Base-by-base conservation (phyloP, 2,329 filamentous ascomycete species). In the Hymenoscyphus albidus region DNA sequence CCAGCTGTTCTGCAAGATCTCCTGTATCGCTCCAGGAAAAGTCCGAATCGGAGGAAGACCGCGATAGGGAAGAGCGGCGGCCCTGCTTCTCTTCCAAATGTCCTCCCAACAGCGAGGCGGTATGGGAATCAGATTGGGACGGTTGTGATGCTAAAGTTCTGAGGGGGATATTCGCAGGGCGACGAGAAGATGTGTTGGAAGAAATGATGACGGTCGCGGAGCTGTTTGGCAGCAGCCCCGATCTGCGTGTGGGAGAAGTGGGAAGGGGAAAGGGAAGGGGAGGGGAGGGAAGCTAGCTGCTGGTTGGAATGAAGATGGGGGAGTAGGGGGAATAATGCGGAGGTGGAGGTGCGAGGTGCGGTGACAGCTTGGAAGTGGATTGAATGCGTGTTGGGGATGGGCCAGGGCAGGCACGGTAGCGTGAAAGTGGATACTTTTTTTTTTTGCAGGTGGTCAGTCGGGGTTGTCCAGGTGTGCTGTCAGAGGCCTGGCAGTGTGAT, bases 11-110 rank as follows among this genome's bases (percentile, higher is more conserved):
- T 74, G 92, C 92, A 73, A 98, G 86, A 79, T 98, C 95, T 75
- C 93, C 94, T 56, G 94, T 97, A 78, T 97, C 93, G 75, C 91
- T 93, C 93, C 92, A 97, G 72, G 88, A 92, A 77, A 91, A 91
- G 73, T 89, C 86, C 67, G 87, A 90, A 76, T 82, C 82, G 66
- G 77, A 86, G 64, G 83, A 84, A 74, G 84, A 86, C 70, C 81
- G 83, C 75, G 76, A 77, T 71, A 79, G 77, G 74, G 78, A 78
- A 73, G 76, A 76, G 64, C 72, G 71, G 70, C 77, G 71, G 72
- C 77, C 75, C 70, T 77, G 76, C 75, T 80, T 77, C 68, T 75
- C 73, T 75, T 76, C 69, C 59, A 71, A 75, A 72, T 79, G 78
- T 71, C 77, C 73, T 66, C 76, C 75, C 68, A 83, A 77, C 73